Evolutionary conservation across 2,329 filamentous ascomycete genomes (phyloP).

Genomic region (Colletotrichum orbiculare): DNA sequence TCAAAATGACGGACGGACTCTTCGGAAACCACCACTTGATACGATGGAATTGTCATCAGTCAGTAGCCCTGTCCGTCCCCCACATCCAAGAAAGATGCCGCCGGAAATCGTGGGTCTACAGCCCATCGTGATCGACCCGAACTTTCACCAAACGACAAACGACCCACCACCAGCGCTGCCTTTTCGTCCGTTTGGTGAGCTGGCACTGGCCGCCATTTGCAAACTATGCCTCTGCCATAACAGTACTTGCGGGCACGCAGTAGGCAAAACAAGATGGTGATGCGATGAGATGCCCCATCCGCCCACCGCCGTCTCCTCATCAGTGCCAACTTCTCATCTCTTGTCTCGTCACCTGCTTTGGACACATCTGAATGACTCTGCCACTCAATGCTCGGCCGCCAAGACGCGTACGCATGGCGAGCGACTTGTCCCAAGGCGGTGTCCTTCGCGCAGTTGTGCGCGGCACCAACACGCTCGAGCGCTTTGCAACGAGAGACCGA

Average conservation of each 20-base stretch:
- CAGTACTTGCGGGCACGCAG: background rate
- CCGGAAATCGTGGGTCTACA: constrained; percentile 16
- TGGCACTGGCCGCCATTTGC: background rate
- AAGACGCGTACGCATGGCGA: background rate
- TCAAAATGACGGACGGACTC: constrained; percentile 17
- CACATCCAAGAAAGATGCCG: constrained; percentile 10
- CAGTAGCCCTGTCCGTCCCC: background rate
- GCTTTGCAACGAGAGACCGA: background rate
- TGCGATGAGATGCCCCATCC: constrained; percentile 21
- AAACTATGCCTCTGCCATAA: background rate
- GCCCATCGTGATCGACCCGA: constrained; percentile 30
- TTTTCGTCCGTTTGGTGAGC: no score
- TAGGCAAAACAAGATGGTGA: constrained; percentile 8
- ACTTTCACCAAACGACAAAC: constrained; percentile 10
- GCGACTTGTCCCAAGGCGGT: constrained; percentile 29
- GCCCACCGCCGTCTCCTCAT: background rate
- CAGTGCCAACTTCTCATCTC: constrained; percentile 2
- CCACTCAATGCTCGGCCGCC: constrained; percentile 19
- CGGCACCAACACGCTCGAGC: background rate
- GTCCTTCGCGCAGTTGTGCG: constrained; percentile 31
- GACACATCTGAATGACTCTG: constrained; percentile 31
- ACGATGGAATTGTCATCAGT: no score
- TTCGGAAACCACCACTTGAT: background rate
- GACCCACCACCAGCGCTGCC: constrained; percentile 13
- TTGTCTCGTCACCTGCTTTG: background rate